These are phyloP conservation scores for Asclepias syriaca DNA, from an alignment of 257 asterid species.

Conservation along the genomic window DNA sequence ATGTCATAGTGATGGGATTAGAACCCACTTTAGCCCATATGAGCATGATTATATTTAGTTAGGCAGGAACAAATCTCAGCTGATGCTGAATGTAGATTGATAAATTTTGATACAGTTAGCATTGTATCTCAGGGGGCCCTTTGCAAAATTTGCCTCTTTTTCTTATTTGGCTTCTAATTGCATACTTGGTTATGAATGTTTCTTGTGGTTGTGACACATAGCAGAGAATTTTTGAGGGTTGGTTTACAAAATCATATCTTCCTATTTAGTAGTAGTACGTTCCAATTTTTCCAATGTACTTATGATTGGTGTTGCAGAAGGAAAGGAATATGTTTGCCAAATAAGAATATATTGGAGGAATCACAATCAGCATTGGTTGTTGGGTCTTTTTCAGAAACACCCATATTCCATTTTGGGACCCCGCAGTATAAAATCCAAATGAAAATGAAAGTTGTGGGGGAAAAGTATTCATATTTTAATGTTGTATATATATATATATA, in stretches of 20 bases:
- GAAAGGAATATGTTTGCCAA: neutral
- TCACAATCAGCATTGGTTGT: conserved; percentile 32
- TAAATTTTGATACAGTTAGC: neutral
- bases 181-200: neutral
- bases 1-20: neutral
- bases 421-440: conserved; percentile 24
- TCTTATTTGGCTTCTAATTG: neutral
- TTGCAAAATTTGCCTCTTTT: neutral
- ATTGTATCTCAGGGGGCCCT: neutral
- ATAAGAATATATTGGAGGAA: conserved; percentile 17
- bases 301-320: conserved; percentile 4
- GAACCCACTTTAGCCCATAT: neutral
- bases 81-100: neutral
- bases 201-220: neutral
- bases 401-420: conserved; percentile 34
- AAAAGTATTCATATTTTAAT: conserved; percentile 8
- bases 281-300: neutral
- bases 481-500: neutral
- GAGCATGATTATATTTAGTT: neutral
- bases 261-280: neutral
- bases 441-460: conserved; percentile 28
- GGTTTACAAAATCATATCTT: conserved; percentile 1
- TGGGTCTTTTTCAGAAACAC: conserved; percentile 22
- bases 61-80: neutral
- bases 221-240: conserved; percentile 1